Evolutionary conservation across 306 rosid species (phyloP).

Genomic region (Sechiopsis laciniata): DNA sequence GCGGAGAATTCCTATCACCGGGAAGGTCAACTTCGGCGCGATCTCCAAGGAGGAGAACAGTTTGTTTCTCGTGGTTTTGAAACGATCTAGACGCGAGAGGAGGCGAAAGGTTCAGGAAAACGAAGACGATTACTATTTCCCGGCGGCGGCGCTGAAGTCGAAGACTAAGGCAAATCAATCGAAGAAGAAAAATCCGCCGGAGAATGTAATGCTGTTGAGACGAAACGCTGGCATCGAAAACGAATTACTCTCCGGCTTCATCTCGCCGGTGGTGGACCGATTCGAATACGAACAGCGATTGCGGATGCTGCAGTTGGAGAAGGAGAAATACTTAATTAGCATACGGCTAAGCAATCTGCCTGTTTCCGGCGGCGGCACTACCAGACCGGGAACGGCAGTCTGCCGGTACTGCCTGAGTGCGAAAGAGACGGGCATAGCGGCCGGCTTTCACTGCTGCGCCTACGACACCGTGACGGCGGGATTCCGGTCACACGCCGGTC

Average conservation of each 20-base stretch:
- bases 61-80: constrained; percentile 49
- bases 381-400: neutral
- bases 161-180: neutral
- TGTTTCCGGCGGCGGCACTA: neutral
- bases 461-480: constrained; percentile 44
- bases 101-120: constrained; percentile 22
- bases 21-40: constrained; percentile 44
- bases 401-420: constrained; percentile 49
- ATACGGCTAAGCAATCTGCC: constrained; percentile 25
- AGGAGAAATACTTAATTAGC: constrained; percentile 31
- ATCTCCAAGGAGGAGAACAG: constrained; percentile 32
- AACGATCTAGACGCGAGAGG: constrained; percentile 44
- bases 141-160: neutral
- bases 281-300: constrained; percentile 34
- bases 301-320: constrained; percentile 36
- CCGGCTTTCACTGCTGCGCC: constrained; percentile 65
- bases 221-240: constrained; percentile 27
- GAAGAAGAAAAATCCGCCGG: constrained; percentile 28
- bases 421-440: constrained; percentile 26
- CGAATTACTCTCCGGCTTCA: constrained; percentile 21
- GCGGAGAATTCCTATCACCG: constrained; percentile 43
- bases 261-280: constrained; percentile 21
- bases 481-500: constrained; percentile 64
- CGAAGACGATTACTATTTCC: constrained; percentile 1
- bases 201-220: constrained; percentile 43